Percentiles rank a stretch among this genome's conserved stretches.
These are phyloP conservation scores for Bolboschoenus planiculmis DNA, from an alignment of 176 grass and related monocot genomes.

Conservation along the genomic window DNA sequence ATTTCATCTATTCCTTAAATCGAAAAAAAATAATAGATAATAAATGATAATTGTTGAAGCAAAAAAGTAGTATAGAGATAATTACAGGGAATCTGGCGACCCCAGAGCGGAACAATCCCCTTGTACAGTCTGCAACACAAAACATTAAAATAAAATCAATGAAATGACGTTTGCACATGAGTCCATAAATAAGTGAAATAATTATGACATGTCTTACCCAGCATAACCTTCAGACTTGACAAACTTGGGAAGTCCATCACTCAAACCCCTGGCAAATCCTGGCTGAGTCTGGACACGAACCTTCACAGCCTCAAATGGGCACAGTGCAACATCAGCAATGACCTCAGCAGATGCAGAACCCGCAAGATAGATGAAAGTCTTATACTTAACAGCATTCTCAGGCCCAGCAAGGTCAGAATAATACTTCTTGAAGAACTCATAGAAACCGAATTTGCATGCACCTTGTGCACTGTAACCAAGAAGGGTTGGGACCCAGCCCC, in stretches of 20 bases:
- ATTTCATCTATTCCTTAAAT: not conserved
- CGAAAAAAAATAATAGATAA: not conserved
- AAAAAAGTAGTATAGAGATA: not conserved
- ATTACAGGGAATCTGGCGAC: slow-evolving; percentile 88
- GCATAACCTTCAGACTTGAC: slow-evolving; percentile 63
- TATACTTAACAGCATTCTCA: slow-evolving; percentile 83
- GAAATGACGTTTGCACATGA: not conserved
- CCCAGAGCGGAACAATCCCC: slow-evolving; percentile 85
- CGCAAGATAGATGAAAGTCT: slow-evolving; percentile 96
- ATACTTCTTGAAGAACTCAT: slow-evolving; percentile 99
- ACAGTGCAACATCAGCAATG: slow-evolving; percentile 96
- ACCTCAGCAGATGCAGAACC: slow-evolving; percentile 96
- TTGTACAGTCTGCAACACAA: slow-evolving; percentile 64
- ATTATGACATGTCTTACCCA: slow-evolving; percentile 40
- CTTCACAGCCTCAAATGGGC: slow-evolving; percentile 95
- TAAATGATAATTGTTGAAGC: not conserved
- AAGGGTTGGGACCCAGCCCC: slow-evolving; percentile 92
- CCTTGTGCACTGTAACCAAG: slow-evolving; percentile 93
- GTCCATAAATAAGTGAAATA: not conserved
- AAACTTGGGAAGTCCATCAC: slow-evolving; percentile 94
- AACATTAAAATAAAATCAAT: not conserved
- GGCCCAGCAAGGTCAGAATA: slow-evolving; percentile 95
- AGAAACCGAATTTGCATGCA: slow-evolving; percentile 95
- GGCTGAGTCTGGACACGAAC: slow-evolving; percentile 96
- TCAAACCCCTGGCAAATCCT: slow-evolving; percentile 85